These are phyloP conservation scores for Phaseolus lunatus DNA, from an alignment of 306 rosid species.

Conservation along the genomic window DNA sequence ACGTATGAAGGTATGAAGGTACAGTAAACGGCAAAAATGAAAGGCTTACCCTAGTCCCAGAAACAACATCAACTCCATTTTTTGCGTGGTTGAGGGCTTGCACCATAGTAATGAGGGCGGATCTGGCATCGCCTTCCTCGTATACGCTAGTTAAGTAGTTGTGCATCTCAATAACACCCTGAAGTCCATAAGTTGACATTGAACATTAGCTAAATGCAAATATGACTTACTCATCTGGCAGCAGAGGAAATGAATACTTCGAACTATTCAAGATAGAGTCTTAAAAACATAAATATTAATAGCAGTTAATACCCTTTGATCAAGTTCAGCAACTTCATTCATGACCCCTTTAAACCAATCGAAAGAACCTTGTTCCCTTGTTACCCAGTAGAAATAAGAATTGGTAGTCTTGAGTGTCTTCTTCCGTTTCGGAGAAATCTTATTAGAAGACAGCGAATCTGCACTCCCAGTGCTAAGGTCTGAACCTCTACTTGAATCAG, in stretches of 20 bases:
- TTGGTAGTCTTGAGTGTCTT: constrained; percentile 78
- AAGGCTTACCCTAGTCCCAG: constrained; percentile 84
- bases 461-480: constrained; percentile 59
- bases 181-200: constrained; percentile 42
- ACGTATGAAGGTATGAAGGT: constrained; percentile 23
- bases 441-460: constrained; percentile 54
- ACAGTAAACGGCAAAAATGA: constrained; percentile 1
- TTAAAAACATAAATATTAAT: constrained; percentile 9
- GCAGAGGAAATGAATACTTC: constrained; percentile 15
- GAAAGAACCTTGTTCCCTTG: constrained; percentile 90
- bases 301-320: constrained; percentile 72
- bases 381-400: constrained; percentile 95
- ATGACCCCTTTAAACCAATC: constrained; percentile 99
- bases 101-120: constrained; percentile 96
- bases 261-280: constrained; percentile 28
- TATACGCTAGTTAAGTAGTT: constrained; percentile 95
- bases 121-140: constrained; percentile 96
- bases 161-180: constrained; percentile 99
- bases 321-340: constrained; percentile 91
- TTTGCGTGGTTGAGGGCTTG: constrained; percentile 98
- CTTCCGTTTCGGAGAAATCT: constrained; percentile 67
- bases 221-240: constrained; percentile 29
- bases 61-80: constrained; percentile 92
- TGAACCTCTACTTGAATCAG: constrained; percentile 65
- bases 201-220: constrained; percentile 34